A percentile compares a stretch with the other conserved stretches of the same genome.
These are phyloP conservation scores for Eutrema salsugineum DNA, from an alignment of 441 rosid genomes.

Conservation along the genomic window DNA sequence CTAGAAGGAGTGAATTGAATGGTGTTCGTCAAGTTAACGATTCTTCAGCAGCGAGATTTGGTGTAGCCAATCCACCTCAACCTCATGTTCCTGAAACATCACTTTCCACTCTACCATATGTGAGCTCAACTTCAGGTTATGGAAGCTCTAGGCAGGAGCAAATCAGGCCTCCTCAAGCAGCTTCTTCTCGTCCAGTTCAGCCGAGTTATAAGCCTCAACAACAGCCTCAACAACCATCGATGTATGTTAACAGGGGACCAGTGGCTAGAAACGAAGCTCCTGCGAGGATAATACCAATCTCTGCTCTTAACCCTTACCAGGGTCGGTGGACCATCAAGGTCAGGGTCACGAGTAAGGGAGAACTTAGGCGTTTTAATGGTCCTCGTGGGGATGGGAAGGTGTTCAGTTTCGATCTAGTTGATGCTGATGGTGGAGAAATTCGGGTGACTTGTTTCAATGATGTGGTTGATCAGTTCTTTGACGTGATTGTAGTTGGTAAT, in stretches of 20 bases:
- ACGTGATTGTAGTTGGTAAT: conserved; percentile 69
- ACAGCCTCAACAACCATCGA: conserved; percentile 52
- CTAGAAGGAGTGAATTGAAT: conserved; percentile 37
- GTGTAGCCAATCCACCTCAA: conserved; percentile 31
- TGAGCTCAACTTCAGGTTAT: conserved; percentile 35
- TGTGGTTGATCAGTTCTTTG: conserved; percentile 74
- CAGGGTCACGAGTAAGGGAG: conserved; percentile 76
- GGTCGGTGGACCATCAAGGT: conserved; percentile 91
- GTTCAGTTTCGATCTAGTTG: conserved; percentile 87
- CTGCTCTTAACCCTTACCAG: conserved; percentile 81
- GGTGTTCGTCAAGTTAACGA: not conserved
- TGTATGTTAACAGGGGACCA: conserved; percentile 64
- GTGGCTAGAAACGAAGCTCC: conserved; percentile 65
- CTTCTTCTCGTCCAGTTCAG: conserved; percentile 34
- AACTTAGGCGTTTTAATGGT: conserved; percentile 65
- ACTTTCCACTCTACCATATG: conserved; percentile 31
- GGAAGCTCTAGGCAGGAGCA: conserved; percentile 40
- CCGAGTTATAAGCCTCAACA: conserved; percentile 49
- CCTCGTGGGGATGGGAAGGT: conserved; percentile 83
- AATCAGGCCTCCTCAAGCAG: conserved; percentile 31
- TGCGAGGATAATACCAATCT: conserved; percentile 61
- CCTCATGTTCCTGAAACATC: conserved; percentile 36
- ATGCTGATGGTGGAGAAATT: conserved; percentile 87
- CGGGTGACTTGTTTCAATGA: conserved; percentile 88
- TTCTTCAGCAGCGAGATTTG: conserved; percentile 27